Percentiles rank a stretch among this genome's conserved stretches.
phyloP scores from a whole-genome alignment of 768 basidiomycete genomes.

The Glaciozyma antarctica region DNA sequence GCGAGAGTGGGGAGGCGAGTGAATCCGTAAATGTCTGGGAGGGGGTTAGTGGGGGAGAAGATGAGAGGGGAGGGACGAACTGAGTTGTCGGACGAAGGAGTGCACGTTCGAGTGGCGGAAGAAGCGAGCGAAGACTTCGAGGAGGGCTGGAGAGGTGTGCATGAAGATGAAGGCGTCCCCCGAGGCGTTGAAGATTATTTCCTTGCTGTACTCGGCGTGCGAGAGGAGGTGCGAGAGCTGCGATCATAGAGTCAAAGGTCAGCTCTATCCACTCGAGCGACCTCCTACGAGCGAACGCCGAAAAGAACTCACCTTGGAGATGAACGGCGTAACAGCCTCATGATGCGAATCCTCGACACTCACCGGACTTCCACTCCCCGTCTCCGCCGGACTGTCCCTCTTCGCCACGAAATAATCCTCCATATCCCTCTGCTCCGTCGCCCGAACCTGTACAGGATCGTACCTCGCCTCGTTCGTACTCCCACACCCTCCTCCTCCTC shows the following conservation, averaged over 20 bases:
- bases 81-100: slow-evolving; percentile 25
- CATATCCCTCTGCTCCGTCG: neutral
- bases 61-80: slow-evolving; percentile 7
- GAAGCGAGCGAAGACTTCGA: slow-evolving; percentile 2
- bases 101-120: slow-evolving; percentile 22
- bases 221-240: slow-evolving; percentile 12
- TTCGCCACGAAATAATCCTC: neutral
- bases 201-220: neutral
- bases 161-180: slow-evolving; percentile 23
- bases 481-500: neutral
- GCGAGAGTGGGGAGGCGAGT: slow-evolving; percentile 4
- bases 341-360: neutral
- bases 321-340: slow-evolving; percentile 14
- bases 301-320: slow-evolving; percentile 7
- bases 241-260: too few species aligned
- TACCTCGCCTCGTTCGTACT: neutral
- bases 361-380: neutral
- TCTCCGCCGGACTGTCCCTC: too few species aligned
- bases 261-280: too few species aligned
- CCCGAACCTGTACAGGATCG: neutral
- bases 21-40: slow-evolving; percentile 3
- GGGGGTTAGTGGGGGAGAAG: neutral
- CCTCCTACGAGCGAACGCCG: too few species aligned
- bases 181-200: slow-evolving; percentile 14
- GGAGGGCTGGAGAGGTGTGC: neutral